Base-by-base conservation (phyloP, 805 yeast species). In the Ogataea minuta region DNA sequence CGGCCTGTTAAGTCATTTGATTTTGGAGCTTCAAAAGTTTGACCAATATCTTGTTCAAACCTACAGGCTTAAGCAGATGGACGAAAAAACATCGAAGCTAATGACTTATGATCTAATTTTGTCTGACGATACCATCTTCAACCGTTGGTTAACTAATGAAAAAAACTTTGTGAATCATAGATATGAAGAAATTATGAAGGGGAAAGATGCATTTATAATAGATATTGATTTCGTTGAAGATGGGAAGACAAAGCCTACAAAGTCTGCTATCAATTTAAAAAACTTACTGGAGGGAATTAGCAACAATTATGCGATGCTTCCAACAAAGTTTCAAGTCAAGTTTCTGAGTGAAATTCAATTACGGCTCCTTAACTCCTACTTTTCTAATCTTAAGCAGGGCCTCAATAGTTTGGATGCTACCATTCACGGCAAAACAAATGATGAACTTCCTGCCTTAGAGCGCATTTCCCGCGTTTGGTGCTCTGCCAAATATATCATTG, bases 341-440 rank as follows among this genome's bases (percentile, higher is more conserved):
- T 79, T 77, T 45, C 64, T 82, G 6, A 64, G 76, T 13, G 74
- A 71, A 15, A 73, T 83, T 30, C 90, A 83, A 55, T 54, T 81
- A 30, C 65, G 68, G 16, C 53, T 84, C 19, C 52, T 83, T 19
- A 82, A 80, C 36, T 62, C 61, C 28, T 82, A 79, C 52, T 67
- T 65, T 44, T 66, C 62, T 6, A 62, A 63, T 10, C 55, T 79
- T 26, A 58, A 64, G 25, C 64, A 62, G 10, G 67, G 72, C 11
- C 59, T 71, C 21, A 63, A 65, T 23, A 67, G 68, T 2, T 68
- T 74, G 45, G 72, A 72, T 68, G 11, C 50, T 48, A 49, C 59
- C 55, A 12, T 64, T 70, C 46, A 54, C 41, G 37, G 29, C 11
- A 44, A 37, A 4, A 14, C 27, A n/a, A 32, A 33, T 13, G 53